Evolutionary conservation across 2,329 filamentous ascomycete species (phyloP), one percentile per base, ranked within the genome.

Genomic region (Colletotrichum sp.): DNA sequence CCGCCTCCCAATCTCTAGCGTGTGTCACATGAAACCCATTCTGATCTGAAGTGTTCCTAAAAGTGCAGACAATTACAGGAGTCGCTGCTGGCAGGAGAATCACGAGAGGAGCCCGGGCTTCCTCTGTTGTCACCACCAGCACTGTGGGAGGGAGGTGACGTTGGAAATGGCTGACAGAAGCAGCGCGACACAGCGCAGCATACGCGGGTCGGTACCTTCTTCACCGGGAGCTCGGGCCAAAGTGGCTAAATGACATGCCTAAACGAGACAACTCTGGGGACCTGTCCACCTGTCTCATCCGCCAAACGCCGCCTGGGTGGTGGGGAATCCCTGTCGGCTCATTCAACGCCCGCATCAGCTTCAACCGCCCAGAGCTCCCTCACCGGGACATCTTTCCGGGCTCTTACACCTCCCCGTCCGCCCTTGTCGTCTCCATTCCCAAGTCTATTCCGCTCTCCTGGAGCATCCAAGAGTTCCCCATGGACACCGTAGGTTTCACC

Each of bases 401-500:
- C 70, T 68, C 22, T 34, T 72, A 24, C 36, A 55, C 57, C 63
- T 57, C 36, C 34, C 73, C 57, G 64, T 52, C 34, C 55, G 39
- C 64, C 64, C 65, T 62, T 39, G 65, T 66, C 70, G 59, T 59
- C 22, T 39, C 39, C 26, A 34, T 62, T 30, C 24, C 32, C 39
- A 39, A 70, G 36, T 22, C 26, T 55, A 36, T 34, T 55, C 22
- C 57, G 72, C 68, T 75, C 71, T 64, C 12, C 13, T 30, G 63
- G 72, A 75, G 72, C 67, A 24, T 55, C 48, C 66, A 12, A 22
- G 24, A 59, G 5, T 36, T 68, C 39, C 52, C 44, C 67, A 78
- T 73, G 74, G 69, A 77, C 76, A 78, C 79, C 78, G 81, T 80
- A 81, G 80, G 62, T 78, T 71, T 55, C 24, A 70, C 24, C 69